Base-by-base conservation (phyloP, 2,329 filamentous ascomycete species). In the Aspergillus sp. region DNA sequence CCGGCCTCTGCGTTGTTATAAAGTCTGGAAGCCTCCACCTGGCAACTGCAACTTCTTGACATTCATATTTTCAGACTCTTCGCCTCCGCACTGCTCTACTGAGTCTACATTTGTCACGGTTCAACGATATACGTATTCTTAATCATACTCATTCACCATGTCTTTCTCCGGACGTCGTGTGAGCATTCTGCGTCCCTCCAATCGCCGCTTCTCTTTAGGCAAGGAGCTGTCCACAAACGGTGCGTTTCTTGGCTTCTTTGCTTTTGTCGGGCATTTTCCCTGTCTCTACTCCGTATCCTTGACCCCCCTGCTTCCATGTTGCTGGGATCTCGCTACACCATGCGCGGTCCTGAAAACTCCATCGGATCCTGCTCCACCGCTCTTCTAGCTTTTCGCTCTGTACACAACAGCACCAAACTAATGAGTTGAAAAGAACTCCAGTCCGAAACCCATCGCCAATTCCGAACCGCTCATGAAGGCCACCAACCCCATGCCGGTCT, bases 401-500 rank as follows among this genome's bases (percentile, higher is more conserved):
- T 56, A 45, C 38, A 28, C 15, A 45, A 45, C 57, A 50, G 56
- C 38, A 31, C 3, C 31, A 15, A 41, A 41, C 34, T 41, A 41
- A 41, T 15, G 8, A 5, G 28, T 57, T 25, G 22, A 47, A 54
- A 55, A 96, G 92, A 97, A 82, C 84, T 88, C 68, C 87, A 85
- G 72, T 96, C 92, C 71, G 90, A 91, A 76, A 90, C 93, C 73
- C 93, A 97, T 79, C 87, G 90, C 66, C 91, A 96, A 76, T 97
- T 97, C 81, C 91, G 93, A 71, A 87, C 88, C 74, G 91, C 92
- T 66, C 93, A 97, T 79, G 92, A 95, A 78, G 93, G 93, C 62
- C 93, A 96, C 81, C 89, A 91, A 75, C 90, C 92, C 52, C 93
- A 97, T 77, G 92, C 93, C 63, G 94, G 93, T 70, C 89, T 97